Conservation (phyloP, 2,329 filamentous ascomycete genomes). For the Xylaria sp. region DNA sequence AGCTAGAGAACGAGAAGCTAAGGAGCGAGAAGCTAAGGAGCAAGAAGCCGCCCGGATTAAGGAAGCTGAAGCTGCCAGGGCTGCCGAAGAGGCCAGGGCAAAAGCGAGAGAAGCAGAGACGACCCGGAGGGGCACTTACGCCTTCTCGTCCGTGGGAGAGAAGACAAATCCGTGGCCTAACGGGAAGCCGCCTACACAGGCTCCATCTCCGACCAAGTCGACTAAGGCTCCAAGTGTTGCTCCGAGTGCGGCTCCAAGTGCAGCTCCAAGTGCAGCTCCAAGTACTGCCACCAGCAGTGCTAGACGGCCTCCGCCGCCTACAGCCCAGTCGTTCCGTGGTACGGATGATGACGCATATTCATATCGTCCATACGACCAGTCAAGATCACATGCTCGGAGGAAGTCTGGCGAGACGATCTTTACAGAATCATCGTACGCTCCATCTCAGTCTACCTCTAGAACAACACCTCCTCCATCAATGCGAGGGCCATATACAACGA, state of each 20-base stretch:
- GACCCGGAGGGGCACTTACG: constrained; percentile 60
- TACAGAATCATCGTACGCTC: constrained; percentile 86
- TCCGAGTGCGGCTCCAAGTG: constrained; percentile 8
- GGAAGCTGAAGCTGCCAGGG: constrained; percentile 31
- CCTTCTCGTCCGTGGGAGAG: constrained; percentile 69
- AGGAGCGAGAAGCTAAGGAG: constrained; percentile 26
- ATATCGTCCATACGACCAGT: constrained; percentile 77
- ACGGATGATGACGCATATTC: constrained; percentile 72
- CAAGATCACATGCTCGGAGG: constrained; percentile 62
- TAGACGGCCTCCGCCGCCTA: constrained; percentile 40
- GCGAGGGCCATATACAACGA: constrained; percentile 80
- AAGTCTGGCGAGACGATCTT: constrained; percentile 73
- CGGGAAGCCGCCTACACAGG: constrained; percentile 55
- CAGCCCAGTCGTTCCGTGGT: constrained; percentile 63
- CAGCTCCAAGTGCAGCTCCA: neutral
- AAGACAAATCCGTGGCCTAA: constrained; percentile 73
- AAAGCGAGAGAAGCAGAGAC: constrained; percentile 43
- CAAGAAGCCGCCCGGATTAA: constrained; percentile 17
- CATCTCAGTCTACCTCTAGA: constrained; percentile 80
- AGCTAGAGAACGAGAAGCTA: too few relatives aligned
- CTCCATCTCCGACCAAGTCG: constrained; percentile 40
- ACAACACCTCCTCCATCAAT: constrained; percentile 84
- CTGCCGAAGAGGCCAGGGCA: constrained; percentile 2
- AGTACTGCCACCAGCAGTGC: constrained; percentile 31
- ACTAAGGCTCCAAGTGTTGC: constrained; percentile 32